Evolutionary conservation across 2,329 filamentous ascomycete genomes (phyloP).

Genomic region (Pseudogymnoascus sp.): DNA sequence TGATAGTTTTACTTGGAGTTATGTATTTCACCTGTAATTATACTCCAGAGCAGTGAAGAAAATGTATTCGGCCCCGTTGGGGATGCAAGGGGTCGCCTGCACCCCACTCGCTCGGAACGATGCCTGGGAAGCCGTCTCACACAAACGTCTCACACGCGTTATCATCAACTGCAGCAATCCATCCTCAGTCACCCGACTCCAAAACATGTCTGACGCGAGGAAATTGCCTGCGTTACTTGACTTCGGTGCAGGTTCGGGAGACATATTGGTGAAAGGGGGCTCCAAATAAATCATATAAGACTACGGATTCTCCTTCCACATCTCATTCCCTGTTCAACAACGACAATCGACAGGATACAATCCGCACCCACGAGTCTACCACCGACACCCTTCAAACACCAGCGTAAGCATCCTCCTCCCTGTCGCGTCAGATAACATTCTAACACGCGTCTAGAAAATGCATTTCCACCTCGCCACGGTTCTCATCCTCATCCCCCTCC

Average conservation of each 20-base stretch:
- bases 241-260: background rate
- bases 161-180: conserved; percentile 6
- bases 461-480: background rate
- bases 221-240: background rate
- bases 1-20: background rate
- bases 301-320: background rate
- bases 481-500: background rate
- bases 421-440: background rate
- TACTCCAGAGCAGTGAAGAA: background rate
- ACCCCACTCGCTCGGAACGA: background rate
- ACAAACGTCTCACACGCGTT: background rate
- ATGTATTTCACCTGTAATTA: background rate
- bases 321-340: background rate
- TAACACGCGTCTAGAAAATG: conserved; percentile 7
- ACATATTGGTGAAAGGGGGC: background rate
- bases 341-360: background rate
- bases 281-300: background rate
- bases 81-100: background rate
- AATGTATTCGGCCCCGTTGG: background rate
- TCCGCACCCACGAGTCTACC: background rate
- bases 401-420: background rate
- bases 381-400: background rate
- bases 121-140: background rate
- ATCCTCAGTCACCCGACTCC: conserved; percentile 7
- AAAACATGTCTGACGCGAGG: background rate